Evolutionary conservation across 371 early-diverging fungal genomes (phyloP).

Genomic region (Mucor plumbeus): DNA sequence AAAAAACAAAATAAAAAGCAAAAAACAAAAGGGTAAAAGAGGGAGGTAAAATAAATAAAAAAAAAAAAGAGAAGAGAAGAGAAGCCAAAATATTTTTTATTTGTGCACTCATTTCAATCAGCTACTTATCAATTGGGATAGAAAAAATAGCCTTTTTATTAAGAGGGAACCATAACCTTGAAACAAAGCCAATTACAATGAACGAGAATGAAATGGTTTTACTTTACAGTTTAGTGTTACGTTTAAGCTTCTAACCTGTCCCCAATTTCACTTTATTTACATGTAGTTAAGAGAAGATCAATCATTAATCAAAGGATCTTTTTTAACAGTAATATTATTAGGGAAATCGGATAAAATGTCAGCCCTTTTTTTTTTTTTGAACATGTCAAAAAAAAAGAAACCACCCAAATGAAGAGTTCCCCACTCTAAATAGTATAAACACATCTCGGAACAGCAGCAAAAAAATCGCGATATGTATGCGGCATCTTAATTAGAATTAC

Average conservation of each 20-base stretch:
- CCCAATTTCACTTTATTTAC: slow-evolving; percentile 14
- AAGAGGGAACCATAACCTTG: slow-evolving; percentile 21
- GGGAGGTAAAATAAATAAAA: not conserved
- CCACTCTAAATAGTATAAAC: not conserved
- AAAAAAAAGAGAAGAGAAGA: slow-evolving; percentile 4
- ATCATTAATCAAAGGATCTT: not conserved
- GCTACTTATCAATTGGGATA: slow-evolving; percentile 18
- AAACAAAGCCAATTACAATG: slow-evolving; percentile 38
- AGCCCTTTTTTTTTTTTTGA: not conserved
- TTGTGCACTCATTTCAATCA: slow-evolving; percentile 21
- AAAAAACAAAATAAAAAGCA: slow-evolving; percentile 7
- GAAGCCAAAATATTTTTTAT: slow-evolving; percentile 9
- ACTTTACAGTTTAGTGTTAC: slow-evolving; percentile 37
- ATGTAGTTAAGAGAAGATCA: not conserved
- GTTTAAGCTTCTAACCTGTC: slow-evolving; percentile 28
- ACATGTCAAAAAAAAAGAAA: slow-evolving; percentile 2
- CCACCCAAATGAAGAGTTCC: slow-evolving; percentile 7
- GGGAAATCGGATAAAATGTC: not conserved
- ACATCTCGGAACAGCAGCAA: slow-evolving; percentile 1
- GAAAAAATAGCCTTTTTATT: slow-evolving; percentile 21
- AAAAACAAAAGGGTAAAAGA: slow-evolving; percentile 3
- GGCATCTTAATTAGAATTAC: slow-evolving; percentile 15
- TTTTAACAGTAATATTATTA: not conserved
- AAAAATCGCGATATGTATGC: slow-evolving; percentile 1
- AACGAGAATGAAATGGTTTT: slow-evolving; percentile 19